Base-by-base conservation (phyloP, 2,329 filamentous ascomycete genomes). In the Arthrobotrys musiformis region DNA sequence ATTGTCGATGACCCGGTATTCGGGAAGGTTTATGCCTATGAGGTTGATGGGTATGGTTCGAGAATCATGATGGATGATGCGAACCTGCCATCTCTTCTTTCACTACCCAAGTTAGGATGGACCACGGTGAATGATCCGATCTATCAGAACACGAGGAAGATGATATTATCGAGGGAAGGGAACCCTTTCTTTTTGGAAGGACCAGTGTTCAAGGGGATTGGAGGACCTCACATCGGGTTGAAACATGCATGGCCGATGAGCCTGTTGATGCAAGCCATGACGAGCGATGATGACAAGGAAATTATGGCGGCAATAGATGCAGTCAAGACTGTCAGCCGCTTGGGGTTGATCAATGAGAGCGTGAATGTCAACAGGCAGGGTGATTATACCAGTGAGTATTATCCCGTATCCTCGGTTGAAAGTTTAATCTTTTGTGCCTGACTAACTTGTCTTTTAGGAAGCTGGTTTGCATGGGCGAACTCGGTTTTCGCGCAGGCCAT, bases 401-500 rank as follows among this genome's bases (percentile, higher is more conserved):
- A 9, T 24, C 1, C 42, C 19, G 7, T 50, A 17, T 13, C 54
- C 54, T 58, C 54, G 54, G 54, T 58, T 40, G 54, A 58, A 58
- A 22, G 24, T 6, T n/a, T n/a, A n/a, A n/a, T n/a, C n/a, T n/a
- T 22, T 15, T 2, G 66, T 19, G 17, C 2, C 13, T 58, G 66
- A 66, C 54, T 80, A 40, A 37, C 40, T 15, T 15, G 22, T 30
- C 64, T 11, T 60, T 46, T 74, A 88, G 87, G 89, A 79, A 93
- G 91, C 82, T 98, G 94, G 94, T 98, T 98, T 83, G 93, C 94
- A 1, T 98, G 94, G 95, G 95, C 95, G 9, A 99, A 99, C 81
- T 95, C 93, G 0, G 93, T 99, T 9, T 98, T 97, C 84, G 93
- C 94, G 13, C 91, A 93, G 83, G 97, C 94, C 0, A 93, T 99